Evolutionary conservation across 768 basidiomycete genomes (phyloP).

Genomic region (Hortiboletus campestris): DNA sequence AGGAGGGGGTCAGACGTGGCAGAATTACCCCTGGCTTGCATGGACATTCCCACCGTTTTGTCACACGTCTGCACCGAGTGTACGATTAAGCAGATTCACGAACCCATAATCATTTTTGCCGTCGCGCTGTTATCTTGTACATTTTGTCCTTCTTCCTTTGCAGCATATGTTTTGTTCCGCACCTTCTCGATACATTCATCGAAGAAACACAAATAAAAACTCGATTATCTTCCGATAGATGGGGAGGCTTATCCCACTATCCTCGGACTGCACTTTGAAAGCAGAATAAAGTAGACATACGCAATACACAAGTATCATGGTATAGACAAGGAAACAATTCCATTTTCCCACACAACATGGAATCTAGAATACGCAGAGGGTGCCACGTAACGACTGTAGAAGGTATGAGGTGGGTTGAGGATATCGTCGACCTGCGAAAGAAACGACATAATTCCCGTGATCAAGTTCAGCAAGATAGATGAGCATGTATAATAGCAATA

Average conservation of each 20-base stretch:
- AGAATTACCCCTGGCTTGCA: not conserved
- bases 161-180: too few species aligned
- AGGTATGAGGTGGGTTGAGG: conserved; percentile 25
- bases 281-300: conserved; percentile 31
- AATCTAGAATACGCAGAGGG: conserved; percentile 13
- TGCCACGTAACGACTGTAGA: conserved; percentile 29
- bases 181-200: not conserved
- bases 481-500: conserved; percentile 33
- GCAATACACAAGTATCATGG: conserved; percentile 28
- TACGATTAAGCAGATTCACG: conserved; percentile 21
- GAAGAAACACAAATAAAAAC: conserved; percentile 13
- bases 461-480: conserved; percentile 32
- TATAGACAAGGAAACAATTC: conserved; percentile 28
- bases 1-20: conserved; percentile 22
- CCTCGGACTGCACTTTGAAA: conserved; percentile 16
- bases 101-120: not conserved
- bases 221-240: conserved; percentile 23
- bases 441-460: conserved; percentile 27
- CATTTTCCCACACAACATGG: conserved; percentile 9
- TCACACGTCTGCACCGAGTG: conserved; percentile 16
- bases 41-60: not conserved
- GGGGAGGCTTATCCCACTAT: conserved; percentile 6
- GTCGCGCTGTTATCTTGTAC: conserved; percentile 11
- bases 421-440: conserved; percentile 34
- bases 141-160: not conserved